Conservation (phyloP, 1,284 basidiomycete species). For the Rhodotorula sp. region DNA sequence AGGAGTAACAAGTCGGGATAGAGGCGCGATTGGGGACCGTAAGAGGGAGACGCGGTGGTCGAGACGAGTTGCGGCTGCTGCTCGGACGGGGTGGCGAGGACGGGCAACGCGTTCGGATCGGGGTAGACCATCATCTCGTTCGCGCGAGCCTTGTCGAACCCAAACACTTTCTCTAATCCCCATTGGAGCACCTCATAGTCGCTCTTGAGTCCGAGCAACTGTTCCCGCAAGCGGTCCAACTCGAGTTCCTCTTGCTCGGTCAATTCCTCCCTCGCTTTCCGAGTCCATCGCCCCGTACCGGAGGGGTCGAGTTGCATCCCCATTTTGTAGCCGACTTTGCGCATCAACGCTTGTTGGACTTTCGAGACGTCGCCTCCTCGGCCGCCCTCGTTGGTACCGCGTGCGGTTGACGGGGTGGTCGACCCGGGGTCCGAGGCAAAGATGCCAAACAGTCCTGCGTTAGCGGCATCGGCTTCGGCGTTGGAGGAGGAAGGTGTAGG, state of each 20-base stretch:
- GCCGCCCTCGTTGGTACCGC: background rate
- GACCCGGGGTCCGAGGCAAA: background rate
- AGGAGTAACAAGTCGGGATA: conserved; percentile 31
- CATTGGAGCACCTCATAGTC: conserved; percentile 26
- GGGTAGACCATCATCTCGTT: conserved; percentile 12
- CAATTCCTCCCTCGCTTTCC: conserved; percentile 2
- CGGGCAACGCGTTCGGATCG: conserved; percentile 9
- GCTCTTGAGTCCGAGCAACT: conserved; percentile 6
- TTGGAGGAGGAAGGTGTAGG: background rate
- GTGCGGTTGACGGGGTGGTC: background rate
- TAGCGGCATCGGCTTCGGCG: no score
- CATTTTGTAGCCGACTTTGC: background rate
- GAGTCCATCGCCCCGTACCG: background rate
- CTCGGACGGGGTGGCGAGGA: background rate
- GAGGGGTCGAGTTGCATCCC: background rate
- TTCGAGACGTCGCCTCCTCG: background rate
- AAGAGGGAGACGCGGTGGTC: background rate
- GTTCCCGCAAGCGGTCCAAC: conserved; percentile 26
- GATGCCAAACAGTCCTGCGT: conserved; percentile 3
- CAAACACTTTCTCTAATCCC: conserved; percentile 26
- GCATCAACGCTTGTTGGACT: conserved; percentile 16
- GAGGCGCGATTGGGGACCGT: conserved; percentile 23
- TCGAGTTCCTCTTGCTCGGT: conserved; percentile 8
- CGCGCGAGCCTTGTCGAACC: background rate
- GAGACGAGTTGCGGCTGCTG: background rate